phyloP scores from a whole-genome alignment of 2,329 filamentous ascomycete genomes.

The Epichloe amarillans region DNA sequence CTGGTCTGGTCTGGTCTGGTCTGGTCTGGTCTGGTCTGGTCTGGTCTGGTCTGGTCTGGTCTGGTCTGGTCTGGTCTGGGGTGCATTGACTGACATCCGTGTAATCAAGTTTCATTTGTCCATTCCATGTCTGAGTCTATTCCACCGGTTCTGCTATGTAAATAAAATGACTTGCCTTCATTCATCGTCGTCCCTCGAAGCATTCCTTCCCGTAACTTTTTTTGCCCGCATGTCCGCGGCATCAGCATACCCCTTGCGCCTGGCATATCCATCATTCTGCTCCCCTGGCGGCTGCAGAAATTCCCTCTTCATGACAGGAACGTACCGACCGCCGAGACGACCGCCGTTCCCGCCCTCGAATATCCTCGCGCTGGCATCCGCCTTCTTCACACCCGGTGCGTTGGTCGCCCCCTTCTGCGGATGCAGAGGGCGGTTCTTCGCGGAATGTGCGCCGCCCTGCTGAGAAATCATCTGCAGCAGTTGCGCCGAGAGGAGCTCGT shows the following conservation, averaged over 20 bases:
- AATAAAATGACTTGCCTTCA: conserved; percentile 6
- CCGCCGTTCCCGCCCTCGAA: conserved; percentile 44
- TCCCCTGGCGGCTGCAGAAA: conserved; percentile 35
- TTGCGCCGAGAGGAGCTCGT: conserved; percentile 68
- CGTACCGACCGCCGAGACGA: conserved; percentile 38
- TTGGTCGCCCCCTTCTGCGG: not conserved
- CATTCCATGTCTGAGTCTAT: not conserved
- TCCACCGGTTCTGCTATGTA: not conserved
- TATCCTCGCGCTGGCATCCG: conserved; percentile 17
- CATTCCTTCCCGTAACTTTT: conserved; percentile 13
- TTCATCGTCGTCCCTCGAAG: conserved; percentile 15
- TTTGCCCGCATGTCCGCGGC: conserved; percentile 33
- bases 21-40: too few species aligned
- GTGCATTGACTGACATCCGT: too few species aligned
- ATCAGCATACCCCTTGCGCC: conserved; percentile 42
- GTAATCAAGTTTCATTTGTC: too few species aligned
- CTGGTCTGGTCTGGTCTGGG: too few species aligned
- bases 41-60: too few species aligned
- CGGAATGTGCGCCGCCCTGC: conserved; percentile 17
- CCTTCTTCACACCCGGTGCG: conserved; percentile 20
- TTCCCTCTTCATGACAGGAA: conserved; percentile 38
- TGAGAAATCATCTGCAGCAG: conserved; percentile 50
- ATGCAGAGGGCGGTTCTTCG: not conserved
- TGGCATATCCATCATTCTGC: conserved; percentile 48
- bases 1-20: too few species aligned